phyloP scores from a whole-genome alignment of 2,329 filamentous ascomycete genomes.

The Tetracladium maxilliforme region DNA sequence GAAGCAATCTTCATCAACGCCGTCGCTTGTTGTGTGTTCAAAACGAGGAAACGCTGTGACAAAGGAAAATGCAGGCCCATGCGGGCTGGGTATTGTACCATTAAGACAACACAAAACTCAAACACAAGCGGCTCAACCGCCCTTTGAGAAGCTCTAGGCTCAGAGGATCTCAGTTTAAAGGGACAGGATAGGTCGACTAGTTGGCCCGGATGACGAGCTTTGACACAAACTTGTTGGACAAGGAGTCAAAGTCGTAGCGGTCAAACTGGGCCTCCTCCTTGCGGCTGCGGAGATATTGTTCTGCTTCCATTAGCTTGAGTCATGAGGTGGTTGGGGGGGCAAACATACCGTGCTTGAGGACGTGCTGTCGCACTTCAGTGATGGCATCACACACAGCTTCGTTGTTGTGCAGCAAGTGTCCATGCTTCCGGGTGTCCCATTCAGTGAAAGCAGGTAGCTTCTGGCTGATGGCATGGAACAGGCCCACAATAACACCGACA shows the following conservation, averaged over 20 bases:
- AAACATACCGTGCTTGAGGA: conserved; percentile 78
- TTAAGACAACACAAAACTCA: too few relatives aligned
- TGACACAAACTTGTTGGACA: conserved; percentile 95
- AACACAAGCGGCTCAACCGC: too few relatives aligned
- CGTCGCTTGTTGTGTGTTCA: too few relatives aligned
- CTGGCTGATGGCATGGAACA: conserved; percentile 96
- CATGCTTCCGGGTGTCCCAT: conserved; percentile 87
- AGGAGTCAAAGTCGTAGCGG: conserved; percentile 80
- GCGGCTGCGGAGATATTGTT: conserved; percentile 73
- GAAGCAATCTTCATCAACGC: too few relatives aligned
- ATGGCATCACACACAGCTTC: conserved; percentile 84
- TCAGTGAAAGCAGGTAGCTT: conserved; percentile 86
- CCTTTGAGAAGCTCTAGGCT: too few relatives aligned
- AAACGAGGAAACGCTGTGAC: too few relatives aligned
- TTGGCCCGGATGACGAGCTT: conserved; percentile 94
- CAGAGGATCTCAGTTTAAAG: conserved; percentile 1
- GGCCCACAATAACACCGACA: conserved; percentile 87
- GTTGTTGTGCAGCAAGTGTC: conserved; percentile 83
- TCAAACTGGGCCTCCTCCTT: conserved; percentile 65
- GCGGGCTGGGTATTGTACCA: too few relatives aligned
- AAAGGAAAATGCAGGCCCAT: too few relatives aligned
- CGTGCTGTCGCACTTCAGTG: conserved; percentile 88
- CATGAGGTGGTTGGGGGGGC: not conserved
- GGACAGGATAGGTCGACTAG: conserved; percentile 30
- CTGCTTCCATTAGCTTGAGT: conserved; percentile 29